phyloP scores from a whole-genome alignment of 495 filamentous ascomycete species.

The Talaromyces ruber region DNA sequence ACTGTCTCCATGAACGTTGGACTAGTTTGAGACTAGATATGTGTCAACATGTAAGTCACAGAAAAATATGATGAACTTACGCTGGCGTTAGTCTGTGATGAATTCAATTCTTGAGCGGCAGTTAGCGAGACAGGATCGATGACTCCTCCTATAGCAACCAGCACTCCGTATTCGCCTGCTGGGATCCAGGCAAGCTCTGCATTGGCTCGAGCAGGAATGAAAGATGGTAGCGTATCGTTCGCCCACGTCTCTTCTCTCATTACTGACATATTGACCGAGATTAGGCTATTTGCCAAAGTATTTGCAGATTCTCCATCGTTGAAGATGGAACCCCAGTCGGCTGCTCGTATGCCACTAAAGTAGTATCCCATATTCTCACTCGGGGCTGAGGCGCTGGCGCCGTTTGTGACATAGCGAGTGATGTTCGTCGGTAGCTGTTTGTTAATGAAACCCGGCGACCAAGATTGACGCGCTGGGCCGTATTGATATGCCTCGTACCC shows the following conservation, averaged over 20 bases:
- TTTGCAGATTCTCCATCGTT: constrained; percentile 21
- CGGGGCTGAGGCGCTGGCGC: constrained; percentile 53
- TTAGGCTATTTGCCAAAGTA: constrained; percentile 41
- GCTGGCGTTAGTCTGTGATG: constrained; percentile 30
- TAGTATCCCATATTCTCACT: constrained; percentile 69
- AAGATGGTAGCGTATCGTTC: constrained; percentile 44
- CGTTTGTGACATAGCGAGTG: constrained; percentile 57
- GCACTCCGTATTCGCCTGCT: constrained; percentile 49
- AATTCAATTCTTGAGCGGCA: constrained; percentile 9
- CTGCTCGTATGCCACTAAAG: constrained; percentile 52
- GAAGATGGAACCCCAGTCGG: constrained; percentile 38
- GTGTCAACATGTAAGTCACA: not conserved
- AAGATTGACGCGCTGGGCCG: constrained; percentile 24
- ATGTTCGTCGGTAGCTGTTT: constrained; percentile 30
- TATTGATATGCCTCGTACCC: constrained; percentile 46
- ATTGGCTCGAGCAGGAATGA: constrained; percentile 46
- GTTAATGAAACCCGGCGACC: constrained; percentile 30
- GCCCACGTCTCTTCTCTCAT: constrained; percentile 43
- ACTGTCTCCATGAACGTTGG: constrained; percentile 56
- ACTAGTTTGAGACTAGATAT: constrained; percentile 26
- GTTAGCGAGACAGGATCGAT: constrained; percentile 36
- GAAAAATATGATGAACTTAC: constrained; percentile 17
- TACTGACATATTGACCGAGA: constrained; percentile 50
- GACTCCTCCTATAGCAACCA: constrained; percentile 64
- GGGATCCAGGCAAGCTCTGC: constrained; percentile 66